Evolutionary conservation across 73 alveolate genomes (phyloP), one percentile per base, ranked within the genome.

Genomic region (Paramecium caudatum): DNA sequence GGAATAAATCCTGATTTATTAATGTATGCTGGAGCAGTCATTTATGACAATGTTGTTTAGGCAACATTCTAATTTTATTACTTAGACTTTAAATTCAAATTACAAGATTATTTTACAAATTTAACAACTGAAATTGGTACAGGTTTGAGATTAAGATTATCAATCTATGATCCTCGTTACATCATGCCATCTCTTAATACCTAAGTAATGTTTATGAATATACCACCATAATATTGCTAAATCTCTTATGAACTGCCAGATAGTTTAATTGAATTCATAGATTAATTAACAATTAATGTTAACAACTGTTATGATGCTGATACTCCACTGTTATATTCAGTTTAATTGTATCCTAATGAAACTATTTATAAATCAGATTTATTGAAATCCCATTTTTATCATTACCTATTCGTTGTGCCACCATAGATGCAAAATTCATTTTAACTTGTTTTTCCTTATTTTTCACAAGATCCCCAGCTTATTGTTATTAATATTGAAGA

Each of bases 171-270:
- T 34, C 83, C 83, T 65, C 47, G 83, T 33, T 65, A 25, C 8
- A 30, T 65, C 5, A 65, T 65, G 83, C 83, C 83, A 7, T 65
- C 83, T 3, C 17, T 65, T 25, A 36, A 13, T 5, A 33, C 47
- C 7, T 5, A n/a, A 33, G 34, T 33, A 43, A 12, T 65, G 34
- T 17, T 30, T 13, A 33, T 65, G 47, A 65, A 65, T 13, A 65
- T 65, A 32, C 83, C 83, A 33, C 83, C 83, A n/a, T 30, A 65
- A 36, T n/a, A 30, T 65, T 65, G 83, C 34, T 37, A 55, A 55
- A 27, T 55, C 23, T 27, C 4, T 0, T 55, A 55, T 55, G 5
- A 23, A 25, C 23, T 10, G 80, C 23, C 23, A 8, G 80, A 55
- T 7, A 30, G 49, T 32, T 33, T 65, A 32, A 43, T 65, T 32